Evolutionary conservation across 345 rosid species (phyloP).

Genomic region (Moringa oleifera): DNA sequence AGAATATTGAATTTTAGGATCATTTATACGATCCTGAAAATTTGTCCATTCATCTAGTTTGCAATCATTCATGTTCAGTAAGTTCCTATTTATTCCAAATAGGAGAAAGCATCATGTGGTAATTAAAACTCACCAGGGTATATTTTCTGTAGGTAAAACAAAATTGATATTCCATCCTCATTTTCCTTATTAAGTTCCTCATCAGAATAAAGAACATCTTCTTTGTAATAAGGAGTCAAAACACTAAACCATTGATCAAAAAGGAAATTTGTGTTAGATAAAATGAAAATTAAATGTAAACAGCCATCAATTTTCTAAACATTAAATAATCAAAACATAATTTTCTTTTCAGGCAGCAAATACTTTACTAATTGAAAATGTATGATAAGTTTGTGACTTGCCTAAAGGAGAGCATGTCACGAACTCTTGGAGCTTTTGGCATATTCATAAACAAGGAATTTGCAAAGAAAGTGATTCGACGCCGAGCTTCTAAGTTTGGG

Average conservation of each 20-base stretch:
- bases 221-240: conserved; percentile 85
- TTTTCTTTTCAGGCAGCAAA: background rate
- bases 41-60: conserved; percentile 85
- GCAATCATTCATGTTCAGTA: conserved; percentile 13
- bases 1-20: conserved; percentile 11
- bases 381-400: conserved; percentile 16
- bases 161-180: conserved; percentile 80
- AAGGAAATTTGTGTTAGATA: conserved; percentile 18
- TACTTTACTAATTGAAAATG: background rate
- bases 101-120: conserved; percentile 8
- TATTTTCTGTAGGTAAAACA: conserved; percentile 84
- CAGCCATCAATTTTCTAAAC: background rate
- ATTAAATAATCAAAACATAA: background rate
- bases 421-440: conserved; percentile 87
- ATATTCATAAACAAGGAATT: conserved; percentile 92
- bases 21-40: conserved; percentile 50
- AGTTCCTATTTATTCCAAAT: conserved; percentile 11
- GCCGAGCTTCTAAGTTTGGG: conserved; percentile 92
- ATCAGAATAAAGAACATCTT: conserved; percentile 78
- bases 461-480: conserved; percentile 96
- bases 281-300: too few species aligned
- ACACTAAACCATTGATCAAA: conserved; percentile 47
- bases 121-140: conserved; percentile 68
- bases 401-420: conserved; percentile 95
- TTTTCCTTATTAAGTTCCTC: conserved; percentile 78